These are phyloP conservation scores for Ophiostoma australiae DNA, from an alignment of 2,329 filamentous ascomycete genomes.

Conservation along the genomic window DNA sequence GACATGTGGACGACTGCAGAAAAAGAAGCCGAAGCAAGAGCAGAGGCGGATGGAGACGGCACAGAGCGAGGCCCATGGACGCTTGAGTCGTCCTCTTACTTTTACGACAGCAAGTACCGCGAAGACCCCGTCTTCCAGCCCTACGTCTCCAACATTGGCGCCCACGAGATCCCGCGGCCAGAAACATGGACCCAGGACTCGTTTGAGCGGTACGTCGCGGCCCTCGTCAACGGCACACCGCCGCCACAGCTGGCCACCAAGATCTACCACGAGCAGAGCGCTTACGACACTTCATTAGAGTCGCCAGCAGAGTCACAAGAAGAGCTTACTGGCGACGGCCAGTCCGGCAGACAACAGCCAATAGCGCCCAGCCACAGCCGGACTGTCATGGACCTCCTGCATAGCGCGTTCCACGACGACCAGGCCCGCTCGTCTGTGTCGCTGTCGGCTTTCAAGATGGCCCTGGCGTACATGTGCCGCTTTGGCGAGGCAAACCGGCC, in stretches of 20 bases:
- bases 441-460: conserved; percentile 40
- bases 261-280: conserved; percentile 34
- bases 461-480: conserved; percentile 40
- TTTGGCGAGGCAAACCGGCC: conserved; percentile 31
- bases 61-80: conserved; percentile 15
- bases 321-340: conserved; percentile 7
- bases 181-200: conserved; percentile 40
- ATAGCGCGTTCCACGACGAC: conserved; percentile 38
- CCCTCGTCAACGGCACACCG: conserved; percentile 39
- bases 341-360: neutral
- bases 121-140: conserved; percentile 24
- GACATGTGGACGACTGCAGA: neutral
- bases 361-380: conserved; percentile 32
- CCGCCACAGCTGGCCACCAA: conserved; percentile 33
- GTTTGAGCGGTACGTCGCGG: conserved; percentile 42
- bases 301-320: conserved; percentile 17
- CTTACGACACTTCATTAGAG: neutral
- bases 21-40: neutral
- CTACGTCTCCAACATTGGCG: conserved; percentile 31
- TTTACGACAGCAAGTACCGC: conserved; percentile 13
- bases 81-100: conserved; percentile 22
- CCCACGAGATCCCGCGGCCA: conserved; percentile 40
- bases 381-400: conserved; percentile 39
- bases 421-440: conserved; percentile 37
- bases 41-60: no score